A percentile compares a stretch with the other conserved stretches of the same genome.
phyloP scores from a whole-genome alignment of 1,139 yeast genomes.

The Yamadazyma atlantica region DNA sequence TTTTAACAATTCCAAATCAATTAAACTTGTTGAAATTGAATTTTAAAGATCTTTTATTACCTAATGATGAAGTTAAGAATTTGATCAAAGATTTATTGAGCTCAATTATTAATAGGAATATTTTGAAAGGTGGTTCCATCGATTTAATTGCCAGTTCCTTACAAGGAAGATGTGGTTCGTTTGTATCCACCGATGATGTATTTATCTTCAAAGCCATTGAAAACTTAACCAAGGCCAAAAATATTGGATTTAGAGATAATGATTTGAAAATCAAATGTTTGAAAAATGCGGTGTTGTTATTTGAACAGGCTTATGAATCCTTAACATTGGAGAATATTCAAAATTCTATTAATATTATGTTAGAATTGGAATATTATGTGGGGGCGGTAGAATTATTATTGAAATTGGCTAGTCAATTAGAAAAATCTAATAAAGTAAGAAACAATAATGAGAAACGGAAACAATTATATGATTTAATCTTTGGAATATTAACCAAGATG shows the following conservation, averaged over 20 bases:
- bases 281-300: constrained; percentile 69
- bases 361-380: constrained; percentile 72
- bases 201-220: constrained; percentile 93
- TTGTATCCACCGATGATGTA: constrained; percentile 92
- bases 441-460: constrained; percentile 36
- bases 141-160: constrained; percentile 85
- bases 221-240: constrained; percentile 83
- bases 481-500: constrained; percentile 68
- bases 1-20: constrained; percentile 65
- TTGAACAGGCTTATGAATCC: constrained; percentile 78
- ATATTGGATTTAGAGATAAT: constrained; percentile 64
- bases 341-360: constrained; percentile 77
- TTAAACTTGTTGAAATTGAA: constrained; percentile 63
- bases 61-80: constrained; percentile 58
- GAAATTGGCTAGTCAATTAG: constrained; percentile 70
- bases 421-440: constrained; percentile 12
- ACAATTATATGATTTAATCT: constrained; percentile 69
- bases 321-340: constrained; percentile 77
- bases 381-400: constrained; percentile 86
- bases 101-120: constrained; percentile 83
- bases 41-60: constrained; percentile 76
- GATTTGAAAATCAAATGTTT: constrained; percentile 72
- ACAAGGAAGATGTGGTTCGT: constrained; percentile 92
- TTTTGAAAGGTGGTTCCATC: constrained; percentile 89
- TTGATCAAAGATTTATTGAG: constrained; percentile 84